These are phyloP conservation scores for Nicotiana tabacum DNA, from an alignment of 257 asterid genomes.

Conservation along the genomic window DNA sequence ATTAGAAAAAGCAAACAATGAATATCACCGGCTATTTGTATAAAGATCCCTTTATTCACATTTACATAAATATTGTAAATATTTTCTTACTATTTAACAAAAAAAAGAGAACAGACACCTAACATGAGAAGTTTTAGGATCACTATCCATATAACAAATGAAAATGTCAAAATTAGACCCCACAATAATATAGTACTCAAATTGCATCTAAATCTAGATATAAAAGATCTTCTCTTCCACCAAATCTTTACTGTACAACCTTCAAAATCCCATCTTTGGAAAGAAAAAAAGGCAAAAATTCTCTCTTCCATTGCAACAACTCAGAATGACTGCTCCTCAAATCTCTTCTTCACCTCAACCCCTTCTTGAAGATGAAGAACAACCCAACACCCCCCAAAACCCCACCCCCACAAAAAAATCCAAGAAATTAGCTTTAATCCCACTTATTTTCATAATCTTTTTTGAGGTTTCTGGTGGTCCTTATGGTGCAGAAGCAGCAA, in stretches of 20 bases:
- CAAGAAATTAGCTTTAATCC: constrained; percentile 39
- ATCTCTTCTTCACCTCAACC: constrained; percentile 13
- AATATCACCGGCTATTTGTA: too few species aligned
- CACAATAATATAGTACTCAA: not conserved
- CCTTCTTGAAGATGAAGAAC: constrained; percentile 22
- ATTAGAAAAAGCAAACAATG: too few species aligned
- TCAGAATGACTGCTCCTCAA: constrained; percentile 5
- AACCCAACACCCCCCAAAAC: constrained; percentile 7
- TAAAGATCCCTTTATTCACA: too few species aligned
- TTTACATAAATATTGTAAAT: not conserved
- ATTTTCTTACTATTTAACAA: not conserved
- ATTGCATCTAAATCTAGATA: not conserved
- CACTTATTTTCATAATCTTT: constrained; percentile 43
- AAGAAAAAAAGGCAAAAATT: not conserved
- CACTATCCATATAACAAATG: not conserved
- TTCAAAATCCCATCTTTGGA: too few species aligned
- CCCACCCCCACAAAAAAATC: not conserved
- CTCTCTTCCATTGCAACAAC: not conserved
- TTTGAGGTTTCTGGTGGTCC: constrained; percentile 60
- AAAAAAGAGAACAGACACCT: not conserved
- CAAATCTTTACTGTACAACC: not conserved
- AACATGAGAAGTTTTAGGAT: not conserved
- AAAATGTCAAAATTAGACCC: not conserved
- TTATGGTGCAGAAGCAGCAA: constrained; percentile 55
- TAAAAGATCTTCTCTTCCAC: not conserved